Conservation (phyloP, 306 rosid species). For the Fagus crenata region DNA sequence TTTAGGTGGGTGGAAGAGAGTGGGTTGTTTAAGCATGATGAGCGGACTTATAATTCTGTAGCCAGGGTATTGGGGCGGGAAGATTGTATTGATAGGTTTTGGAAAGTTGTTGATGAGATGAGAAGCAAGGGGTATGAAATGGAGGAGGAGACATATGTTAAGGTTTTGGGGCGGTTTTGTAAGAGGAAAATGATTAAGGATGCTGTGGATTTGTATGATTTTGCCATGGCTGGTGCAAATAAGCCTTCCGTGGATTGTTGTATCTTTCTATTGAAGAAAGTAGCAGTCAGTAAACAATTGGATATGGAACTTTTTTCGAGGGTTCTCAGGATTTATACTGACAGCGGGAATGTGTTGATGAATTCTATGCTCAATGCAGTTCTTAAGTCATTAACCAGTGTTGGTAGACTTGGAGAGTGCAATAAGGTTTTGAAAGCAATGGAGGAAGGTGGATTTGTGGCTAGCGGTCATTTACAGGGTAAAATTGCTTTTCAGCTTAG, state of each 20-base stretch:
- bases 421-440: constrained; percentile 63
- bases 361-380: constrained; percentile 52
- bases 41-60: constrained; percentile 56
- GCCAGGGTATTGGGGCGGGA: constrained; percentile 72
- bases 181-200: constrained; percentile 65
- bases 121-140: constrained; percentile 51
- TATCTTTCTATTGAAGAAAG: constrained; percentile 58
- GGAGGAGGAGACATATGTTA: constrained; percentile 56
- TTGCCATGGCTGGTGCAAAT: constrained; percentile 64
- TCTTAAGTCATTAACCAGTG: constrained; percentile 57
- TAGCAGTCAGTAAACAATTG: constrained; percentile 46
- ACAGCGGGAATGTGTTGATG: constrained; percentile 49
- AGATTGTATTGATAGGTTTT: constrained; percentile 64
- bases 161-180: constrained; percentile 64
- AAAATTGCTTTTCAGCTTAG: constrained; percentile 53
- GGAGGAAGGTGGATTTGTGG: constrained; percentile 58
- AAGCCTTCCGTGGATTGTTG: constrained; percentile 53
- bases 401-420: constrained; percentile 53
- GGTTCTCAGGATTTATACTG: constrained; percentile 48
- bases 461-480: constrained; percentile 37
- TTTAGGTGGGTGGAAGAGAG: constrained; percentile 84
- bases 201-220: constrained; percentile 72
- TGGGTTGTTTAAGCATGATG: constrained; percentile 67
- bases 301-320: constrained; percentile 57
- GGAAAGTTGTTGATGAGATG: constrained; percentile 80